Conservation (phyloP, 106 monocot genomes). For the Phalaenopsis aphrodite region DNA sequence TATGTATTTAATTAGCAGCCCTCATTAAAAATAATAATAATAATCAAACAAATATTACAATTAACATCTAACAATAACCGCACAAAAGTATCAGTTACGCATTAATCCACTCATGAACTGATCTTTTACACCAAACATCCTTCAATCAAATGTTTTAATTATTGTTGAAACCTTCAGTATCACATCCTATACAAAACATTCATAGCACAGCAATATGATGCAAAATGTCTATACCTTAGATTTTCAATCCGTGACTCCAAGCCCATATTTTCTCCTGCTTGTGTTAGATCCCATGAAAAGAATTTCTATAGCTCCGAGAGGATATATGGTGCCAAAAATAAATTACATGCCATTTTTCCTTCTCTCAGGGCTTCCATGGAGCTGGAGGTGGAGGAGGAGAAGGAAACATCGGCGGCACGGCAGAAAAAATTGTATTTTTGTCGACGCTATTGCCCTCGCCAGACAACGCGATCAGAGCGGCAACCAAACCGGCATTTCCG, state of each 20-base stretch:
- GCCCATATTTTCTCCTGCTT: background rate
- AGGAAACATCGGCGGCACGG: conserved; percentile 30
- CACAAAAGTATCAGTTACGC: too few relatives aligned
- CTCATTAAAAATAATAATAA: too few relatives aligned
- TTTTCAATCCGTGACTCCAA: background rate
- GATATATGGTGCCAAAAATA: background rate
- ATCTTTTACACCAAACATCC: background rate
- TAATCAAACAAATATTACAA: too few relatives aligned
- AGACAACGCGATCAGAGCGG: conserved; percentile 37
- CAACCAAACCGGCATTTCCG: conserved; percentile 57
- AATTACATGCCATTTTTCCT: background rate
- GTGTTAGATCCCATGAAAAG: conserved; percentile 2
- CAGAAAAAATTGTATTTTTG: conserved; percentile 46
- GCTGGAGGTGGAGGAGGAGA: conserved; percentile 29
- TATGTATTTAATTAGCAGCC: too few relatives aligned
- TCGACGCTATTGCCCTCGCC: conserved; percentile 20
- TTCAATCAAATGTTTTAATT: background rate
- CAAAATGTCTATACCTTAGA: background rate
- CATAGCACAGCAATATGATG: background rate
- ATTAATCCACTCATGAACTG: background rate
- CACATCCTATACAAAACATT: background rate
- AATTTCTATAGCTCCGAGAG: conserved; percentile 2
- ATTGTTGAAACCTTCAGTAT: background rate
- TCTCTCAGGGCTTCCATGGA: conserved; percentile 32
- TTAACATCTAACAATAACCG: too few relatives aligned